Base-by-base conservation (phyloP, 2,329 filamentous ascomycete genomes). In the Cryphonectria japonica region DNA sequence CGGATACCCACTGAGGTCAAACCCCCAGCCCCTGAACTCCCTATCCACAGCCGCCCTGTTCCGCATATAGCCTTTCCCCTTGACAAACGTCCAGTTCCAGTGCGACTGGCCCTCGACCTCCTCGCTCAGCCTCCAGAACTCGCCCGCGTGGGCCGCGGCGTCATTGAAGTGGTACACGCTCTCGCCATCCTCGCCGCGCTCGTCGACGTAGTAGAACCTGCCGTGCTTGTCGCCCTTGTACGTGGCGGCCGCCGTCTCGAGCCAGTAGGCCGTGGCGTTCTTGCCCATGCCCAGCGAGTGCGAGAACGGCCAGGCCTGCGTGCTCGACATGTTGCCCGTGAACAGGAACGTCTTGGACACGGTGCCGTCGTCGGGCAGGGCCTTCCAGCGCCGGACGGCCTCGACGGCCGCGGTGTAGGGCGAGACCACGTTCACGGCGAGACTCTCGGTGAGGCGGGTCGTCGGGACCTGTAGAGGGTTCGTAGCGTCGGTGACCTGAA, bases 51-150 rank as follows among this genome's bases (percentile, higher is more conserved):
- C 13, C n/a, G 16, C 39, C 52, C n/a, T 46, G 34, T 39, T 41
- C n/a, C 66, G 19, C n/a, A 69, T 50, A 52, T 69, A 71, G 7
- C 69, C 69, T 32, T 37, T 61, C 9, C 69, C 69, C 61, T 62
- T 66, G 52, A 69, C 39, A 29, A 69, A 69, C 14, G 61, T 71
- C 69, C 69, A 71, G 52, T 61, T 64, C 66, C 66, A 71, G 43
- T 69, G 61, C 6, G 50, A 66, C 66, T 71, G 69, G 29, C 61
- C 69, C 60, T 68, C 19, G 5, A 68, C 61, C 69, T 71, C 66
- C 39, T 66, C 60, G 39, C 34, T 66, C 41, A 66, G 66, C 69
- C 41, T 69, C 69, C 69, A 71, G 61, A 69, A 71, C 66, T 71
- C 69, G 16, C 52, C 41, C 32, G 66, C 66, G 43, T 69, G 69